Evolutionary conservation across 2,329 filamentous ascomycete genomes (phyloP).

Genomic region (Penicillium concentricum): DNA sequence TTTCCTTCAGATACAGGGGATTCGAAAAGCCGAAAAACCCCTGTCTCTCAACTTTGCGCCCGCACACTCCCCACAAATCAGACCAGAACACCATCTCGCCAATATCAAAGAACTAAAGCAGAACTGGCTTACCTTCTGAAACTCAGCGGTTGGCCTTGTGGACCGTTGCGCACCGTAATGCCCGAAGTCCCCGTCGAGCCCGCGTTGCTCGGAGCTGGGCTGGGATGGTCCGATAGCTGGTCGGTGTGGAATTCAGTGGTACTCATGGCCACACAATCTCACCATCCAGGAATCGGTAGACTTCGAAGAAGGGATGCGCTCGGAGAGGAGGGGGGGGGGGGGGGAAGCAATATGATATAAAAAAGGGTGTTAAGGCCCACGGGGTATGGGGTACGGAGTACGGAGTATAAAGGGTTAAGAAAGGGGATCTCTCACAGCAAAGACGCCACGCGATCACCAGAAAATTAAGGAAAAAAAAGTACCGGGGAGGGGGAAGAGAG

Average conservation of each 20-base stretch:
- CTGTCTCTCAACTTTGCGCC: slow-evolving; percentile 5
- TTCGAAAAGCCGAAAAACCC: slow-evolving; percentile 10
- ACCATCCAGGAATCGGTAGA: slow-evolving; percentile 26
- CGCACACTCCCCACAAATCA: neutral
- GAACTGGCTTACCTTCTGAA: slow-evolving; percentile 56
- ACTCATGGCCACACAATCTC: slow-evolving; percentile 34
- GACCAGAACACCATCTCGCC: neutral
- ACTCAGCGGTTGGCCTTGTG: slow-evolving; percentile 50
- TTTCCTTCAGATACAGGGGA: neutral
- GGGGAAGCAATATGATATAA: slow-evolving; percentile 5
- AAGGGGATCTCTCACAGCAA: neutral
- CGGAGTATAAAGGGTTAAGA: neutral
- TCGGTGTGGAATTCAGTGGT: slow-evolving; percentile 31
- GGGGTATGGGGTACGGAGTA: neutral
- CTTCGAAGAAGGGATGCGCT: slow-evolving; percentile 2
- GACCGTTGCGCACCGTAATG: slow-evolving; percentile 33
- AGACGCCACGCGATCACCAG: slow-evolving; percentile 16
- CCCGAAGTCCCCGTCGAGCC: slow-evolving; percentile 39
- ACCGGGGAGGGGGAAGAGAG: slow-evolving; percentile 12
- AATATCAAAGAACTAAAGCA: neutral
- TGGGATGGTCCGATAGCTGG: slow-evolving; percentile 24
- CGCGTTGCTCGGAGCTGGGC: slow-evolving; percentile 35
- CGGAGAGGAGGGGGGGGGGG: neutral
- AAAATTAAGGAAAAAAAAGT: slow-evolving; percentile 14
- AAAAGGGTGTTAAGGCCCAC: neutral